A percentile compares a stretch with the other conserved stretches of the same genome.
Conservation (phyloP, 2,329 filamentous ascomycete species). For the Cylindrodendrum hubeiense region DNA sequence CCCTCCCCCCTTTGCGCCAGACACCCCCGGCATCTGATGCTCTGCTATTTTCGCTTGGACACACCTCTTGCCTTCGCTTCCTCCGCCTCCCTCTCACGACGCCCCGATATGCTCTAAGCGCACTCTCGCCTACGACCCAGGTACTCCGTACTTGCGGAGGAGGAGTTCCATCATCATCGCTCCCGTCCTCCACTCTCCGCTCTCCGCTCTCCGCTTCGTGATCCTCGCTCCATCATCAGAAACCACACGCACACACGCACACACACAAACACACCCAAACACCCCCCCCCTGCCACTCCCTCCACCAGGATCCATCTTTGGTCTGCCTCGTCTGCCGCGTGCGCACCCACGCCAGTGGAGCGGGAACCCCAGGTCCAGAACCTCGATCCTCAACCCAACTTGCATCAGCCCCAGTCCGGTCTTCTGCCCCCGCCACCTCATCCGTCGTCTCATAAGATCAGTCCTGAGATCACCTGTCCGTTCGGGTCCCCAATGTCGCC, state of each 20-base stretch:
- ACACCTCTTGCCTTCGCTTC: conserved; percentile 30
- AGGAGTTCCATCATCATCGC: background rate
- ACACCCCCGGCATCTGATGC: conserved; percentile 42
- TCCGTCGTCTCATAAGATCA: conserved; percentile 41
- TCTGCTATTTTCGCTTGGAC: conserved; percentile 33
- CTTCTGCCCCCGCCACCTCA: conserved; percentile 39
- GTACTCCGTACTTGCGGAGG: conserved; percentile 9
- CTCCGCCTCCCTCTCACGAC: conserved; percentile 37
- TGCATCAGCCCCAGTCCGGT: conserved; percentile 35
- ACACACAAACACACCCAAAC: too few relatives aligned
- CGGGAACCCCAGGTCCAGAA: conserved; percentile 40
- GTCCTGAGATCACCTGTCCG: conserved; percentile 40
- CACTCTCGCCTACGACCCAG: conserved; percentile 15
- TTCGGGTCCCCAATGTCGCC: conserved; percentile 30
- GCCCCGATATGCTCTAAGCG: conserved; percentile 37
- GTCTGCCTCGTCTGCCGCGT: conserved; percentile 27
- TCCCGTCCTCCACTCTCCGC: background rate
- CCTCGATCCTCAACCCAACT: conserved; percentile 33
- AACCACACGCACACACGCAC: too few relatives aligned
- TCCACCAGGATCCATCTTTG: conserved; percentile 9
- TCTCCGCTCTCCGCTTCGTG: background rate
- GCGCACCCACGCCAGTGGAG: conserved; percentile 35
- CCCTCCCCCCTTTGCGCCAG: conserved; percentile 27
- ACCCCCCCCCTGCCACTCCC: background rate
- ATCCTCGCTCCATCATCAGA: background rate